Conservation (phyloP, 768 basidiomycete species). For the Leccinum variicolor region DNA sequence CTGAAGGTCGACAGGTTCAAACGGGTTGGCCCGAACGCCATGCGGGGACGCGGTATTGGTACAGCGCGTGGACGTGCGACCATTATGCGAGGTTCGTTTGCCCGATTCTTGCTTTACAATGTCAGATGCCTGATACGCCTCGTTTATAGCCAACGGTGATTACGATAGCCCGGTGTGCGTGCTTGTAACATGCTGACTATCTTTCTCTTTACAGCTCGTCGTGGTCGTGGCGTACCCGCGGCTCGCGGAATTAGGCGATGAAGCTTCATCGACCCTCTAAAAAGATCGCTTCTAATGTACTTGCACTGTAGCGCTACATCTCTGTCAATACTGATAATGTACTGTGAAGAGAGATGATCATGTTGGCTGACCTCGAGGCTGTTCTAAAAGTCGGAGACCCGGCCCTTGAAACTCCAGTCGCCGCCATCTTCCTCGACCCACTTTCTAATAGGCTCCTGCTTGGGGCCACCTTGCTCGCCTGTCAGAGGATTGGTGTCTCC, state of each 20-base stretch:
- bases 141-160: slow-evolving; percentile 71
- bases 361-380: not conserved
- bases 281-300: slow-evolving; percentile 11
- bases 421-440: slow-evolving; percentile 54
- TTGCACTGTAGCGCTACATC: slow-evolving; percentile 13
- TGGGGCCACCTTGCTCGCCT: slow-evolving; percentile 85
- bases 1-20: slow-evolving; percentile 75
- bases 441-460: slow-evolving; percentile 71
- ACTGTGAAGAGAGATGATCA: not conserved
- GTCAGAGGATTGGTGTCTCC: slow-evolving; percentile 80
- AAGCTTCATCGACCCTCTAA: slow-evolving; percentile 17
- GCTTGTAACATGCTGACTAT: slow-evolving; percentile 11
- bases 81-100: slow-evolving; percentile 87
- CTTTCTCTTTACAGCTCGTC: slow-evolving; percentile 57
- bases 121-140: slow-evolving; percentile 12
- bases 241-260: slow-evolving; percentile 80
- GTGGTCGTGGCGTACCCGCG: slow-evolving; percentile 78
- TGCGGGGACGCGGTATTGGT: slow-evolving; percentile 98
- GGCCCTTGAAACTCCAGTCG: slow-evolving; percentile 90
- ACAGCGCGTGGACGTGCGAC: slow-evolving; percentile 98
- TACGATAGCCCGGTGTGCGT: not conserved
- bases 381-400: slow-evolving; percentile 78
- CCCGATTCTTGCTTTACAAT: slow-evolving; percentile 5
- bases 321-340: slow-evolving; percentile 9
- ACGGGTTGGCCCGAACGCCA: slow-evolving; percentile 95